Conservation (phyloP, 2,329 filamentous ascomycete species). For the Dactylellina cionopaga region DNA sequence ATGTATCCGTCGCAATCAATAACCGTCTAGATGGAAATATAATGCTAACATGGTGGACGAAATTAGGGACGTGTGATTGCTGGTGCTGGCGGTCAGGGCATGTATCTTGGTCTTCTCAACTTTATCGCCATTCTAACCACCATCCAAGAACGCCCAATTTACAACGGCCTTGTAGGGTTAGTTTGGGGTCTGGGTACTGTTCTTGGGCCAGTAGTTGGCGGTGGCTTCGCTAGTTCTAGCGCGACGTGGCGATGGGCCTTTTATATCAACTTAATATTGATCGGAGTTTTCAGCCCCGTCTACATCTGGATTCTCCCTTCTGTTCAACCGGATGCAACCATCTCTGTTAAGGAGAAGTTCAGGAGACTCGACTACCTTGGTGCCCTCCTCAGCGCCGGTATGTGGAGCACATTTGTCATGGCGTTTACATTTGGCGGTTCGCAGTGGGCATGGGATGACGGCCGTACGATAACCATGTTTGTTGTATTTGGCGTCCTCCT, state of each 20-base stretch:
- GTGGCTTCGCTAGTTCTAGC: slow-evolving; percentile 62
- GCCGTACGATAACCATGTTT: slow-evolving; percentile 64
- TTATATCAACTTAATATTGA: slow-evolving; percentile 68
- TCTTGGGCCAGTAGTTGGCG: slow-evolving; percentile 65
- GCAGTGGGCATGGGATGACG: slow-evolving; percentile 64
- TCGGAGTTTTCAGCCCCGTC: slow-evolving; percentile 62
- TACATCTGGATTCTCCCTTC: slow-evolving; percentile 64
- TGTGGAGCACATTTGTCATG: slow-evolving; percentile 63
- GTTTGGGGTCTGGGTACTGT: slow-evolving; percentile 63
- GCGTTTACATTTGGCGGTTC: slow-evolving; percentile 66
- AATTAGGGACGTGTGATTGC: slow-evolving; percentile 63
- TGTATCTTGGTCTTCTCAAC: slow-evolving; percentile 61
- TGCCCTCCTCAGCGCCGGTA: slow-evolving; percentile 62
- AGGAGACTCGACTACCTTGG: slow-evolving; percentile 64
- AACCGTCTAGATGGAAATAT: background rate
- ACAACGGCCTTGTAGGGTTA: slow-evolving; percentile 57
- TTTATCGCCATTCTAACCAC: slow-evolving; percentile 58
- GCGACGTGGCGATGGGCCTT: slow-evolving; percentile 65
- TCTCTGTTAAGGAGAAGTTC: slow-evolving; percentile 55
- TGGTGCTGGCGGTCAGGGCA: slow-evolving; percentile 64
- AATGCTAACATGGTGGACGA: slow-evolving; percentile 12
- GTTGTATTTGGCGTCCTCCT: slow-evolving; percentile 63
- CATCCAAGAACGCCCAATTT: slow-evolving; percentile 58
- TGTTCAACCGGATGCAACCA: slow-evolving; percentile 52
- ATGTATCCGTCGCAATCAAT: background rate